These are phyloP conservation scores for Apiospora rasikravindrae DNA, from an alignment of 2,329 filamentous ascomycete genomes.

Conservation along the genomic window DNA sequence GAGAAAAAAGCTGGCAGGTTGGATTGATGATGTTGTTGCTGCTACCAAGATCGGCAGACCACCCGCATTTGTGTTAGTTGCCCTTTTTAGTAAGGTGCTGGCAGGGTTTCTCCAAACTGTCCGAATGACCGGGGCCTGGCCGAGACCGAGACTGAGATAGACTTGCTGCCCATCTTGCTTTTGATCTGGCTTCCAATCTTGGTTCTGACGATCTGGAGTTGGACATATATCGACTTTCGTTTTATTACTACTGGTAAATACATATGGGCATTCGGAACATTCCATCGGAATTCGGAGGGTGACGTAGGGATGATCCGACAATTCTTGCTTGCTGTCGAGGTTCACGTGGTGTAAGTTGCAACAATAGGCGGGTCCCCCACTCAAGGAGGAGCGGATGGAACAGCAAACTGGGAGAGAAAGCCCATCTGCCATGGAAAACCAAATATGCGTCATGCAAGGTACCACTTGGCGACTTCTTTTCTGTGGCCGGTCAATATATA, in stretches of 20 bases:
- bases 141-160: neutral
- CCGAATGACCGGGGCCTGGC: neutral
- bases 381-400: neutral
- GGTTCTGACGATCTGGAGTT: neutral
- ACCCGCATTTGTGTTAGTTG: conserved; percentile 5
- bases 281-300: neutral
- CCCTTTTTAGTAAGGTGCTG: neutral
- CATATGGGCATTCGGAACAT: neutral
- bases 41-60: conserved; percentile 15
- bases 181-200: neutral
- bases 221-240: neutral
- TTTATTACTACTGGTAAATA: neutral
- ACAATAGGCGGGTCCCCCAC: neutral
- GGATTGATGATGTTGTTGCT: conserved; percentile 16
- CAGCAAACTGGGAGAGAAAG: neutral
- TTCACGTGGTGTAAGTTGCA: no score
- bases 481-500: neutral
- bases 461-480: neutral
- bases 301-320: neutral
- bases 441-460: neutral
- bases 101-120: neutral
- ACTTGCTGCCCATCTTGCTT: no score
- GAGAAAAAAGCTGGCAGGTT: neutral
- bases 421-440: neutral
- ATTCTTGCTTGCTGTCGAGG: neutral